A percentile compares a stretch with the other conserved stretches of the same genome.
Evolutionary conservation across 106 monocot genomes (phyloP).

Genomic region (Cymbidium sinense): DNA sequence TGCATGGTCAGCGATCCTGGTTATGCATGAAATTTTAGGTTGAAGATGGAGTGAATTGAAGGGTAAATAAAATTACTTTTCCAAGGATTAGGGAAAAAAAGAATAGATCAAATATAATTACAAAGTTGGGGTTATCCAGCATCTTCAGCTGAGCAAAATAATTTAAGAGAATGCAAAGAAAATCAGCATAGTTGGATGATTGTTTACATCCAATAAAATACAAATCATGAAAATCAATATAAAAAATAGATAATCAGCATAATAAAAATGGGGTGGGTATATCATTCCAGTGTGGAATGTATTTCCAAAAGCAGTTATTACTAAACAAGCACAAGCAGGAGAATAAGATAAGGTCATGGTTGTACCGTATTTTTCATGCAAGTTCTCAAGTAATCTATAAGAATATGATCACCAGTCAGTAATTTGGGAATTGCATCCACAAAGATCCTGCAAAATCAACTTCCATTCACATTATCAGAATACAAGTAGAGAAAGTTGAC

Average conservation of each 20-base stretch:
- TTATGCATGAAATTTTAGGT: too few species aligned
- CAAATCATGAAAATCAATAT: neutral
- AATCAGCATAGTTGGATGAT: neutral
- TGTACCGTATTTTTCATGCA: constrained; percentile 51
- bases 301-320: neutral
- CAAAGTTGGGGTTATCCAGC: neutral
- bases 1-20: too few species aligned
- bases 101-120: neutral
- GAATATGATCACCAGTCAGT: constrained; percentile 40
- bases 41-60: neutral
- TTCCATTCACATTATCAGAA: neutral
- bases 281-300: neutral
- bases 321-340: neutral
- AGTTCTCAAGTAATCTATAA: constrained; percentile 24
- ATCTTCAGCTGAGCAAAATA: neutral
- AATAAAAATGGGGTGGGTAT: neutral
- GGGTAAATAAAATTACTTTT: neutral
- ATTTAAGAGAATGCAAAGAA: constrained; percentile 1
- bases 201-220: neutral
- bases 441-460: constrained; percentile 51
- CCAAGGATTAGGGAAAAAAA: neutral
- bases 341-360: neutral
- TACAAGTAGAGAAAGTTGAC: neutral
- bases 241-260: neutral
- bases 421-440: constrained; percentile 67